Conservation (phyloP, 768 basidiomycete genomes). For the Mycena belliarum region DNA sequence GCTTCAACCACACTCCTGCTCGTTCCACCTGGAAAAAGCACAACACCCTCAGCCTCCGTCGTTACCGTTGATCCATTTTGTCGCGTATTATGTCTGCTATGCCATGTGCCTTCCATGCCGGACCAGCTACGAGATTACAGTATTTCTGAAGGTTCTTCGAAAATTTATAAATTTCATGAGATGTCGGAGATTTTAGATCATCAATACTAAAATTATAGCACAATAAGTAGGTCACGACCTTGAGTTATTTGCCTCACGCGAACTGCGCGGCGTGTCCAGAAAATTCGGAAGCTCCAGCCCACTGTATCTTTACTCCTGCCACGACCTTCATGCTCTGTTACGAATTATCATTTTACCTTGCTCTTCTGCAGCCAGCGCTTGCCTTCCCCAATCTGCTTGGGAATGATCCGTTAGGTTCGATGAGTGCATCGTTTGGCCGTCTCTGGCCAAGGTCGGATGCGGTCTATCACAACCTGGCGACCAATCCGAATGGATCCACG, state of each 20-base stretch:
- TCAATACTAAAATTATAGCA: too few relatives aligned
- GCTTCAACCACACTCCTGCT: constrained; percentile 90
- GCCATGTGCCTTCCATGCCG: constrained; percentile 16
- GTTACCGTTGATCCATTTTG: constrained; percentile 68
- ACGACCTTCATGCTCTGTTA: constrained; percentile 18
- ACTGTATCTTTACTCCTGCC: neutral
- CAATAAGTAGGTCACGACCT: neutral
- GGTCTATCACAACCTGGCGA: constrained; percentile 32
- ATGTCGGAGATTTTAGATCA: too few relatives aligned
- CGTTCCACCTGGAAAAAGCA: constrained; percentile 95
- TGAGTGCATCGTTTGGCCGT: constrained; percentile 1
- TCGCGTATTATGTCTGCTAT: constrained; percentile 25
- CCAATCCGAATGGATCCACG: constrained; percentile 45
- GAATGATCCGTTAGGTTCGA: neutral
- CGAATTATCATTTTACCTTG: constrained; percentile 12
- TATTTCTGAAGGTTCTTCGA: too few relatives aligned
- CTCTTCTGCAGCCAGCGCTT: neutral
- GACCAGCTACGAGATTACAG: neutral
- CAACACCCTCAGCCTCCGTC: constrained; percentile 94
- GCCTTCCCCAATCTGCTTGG: constrained; percentile 7
- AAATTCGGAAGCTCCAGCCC: constrained; percentile 1
- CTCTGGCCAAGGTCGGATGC: constrained; percentile 7
- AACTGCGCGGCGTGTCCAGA: neutral
- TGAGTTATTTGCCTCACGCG: neutral
- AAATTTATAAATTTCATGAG: too few relatives aligned